phyloP scores from a whole-genome alignment of 2,329 filamentous ascomycete species.

The Arachnomyces sp. region DNA sequence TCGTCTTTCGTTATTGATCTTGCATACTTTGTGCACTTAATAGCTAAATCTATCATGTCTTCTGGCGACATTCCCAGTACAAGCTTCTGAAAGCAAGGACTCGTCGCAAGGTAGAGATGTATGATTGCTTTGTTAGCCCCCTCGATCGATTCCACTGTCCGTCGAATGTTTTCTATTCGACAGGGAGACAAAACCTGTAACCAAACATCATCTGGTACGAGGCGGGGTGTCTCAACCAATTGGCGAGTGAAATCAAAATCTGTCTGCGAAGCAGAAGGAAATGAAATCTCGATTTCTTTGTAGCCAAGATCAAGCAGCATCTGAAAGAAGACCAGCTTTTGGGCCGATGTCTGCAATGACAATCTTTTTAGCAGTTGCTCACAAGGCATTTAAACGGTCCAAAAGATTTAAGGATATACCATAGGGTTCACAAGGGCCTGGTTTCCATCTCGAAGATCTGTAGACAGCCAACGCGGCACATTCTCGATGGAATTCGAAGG shows the following conservation, averaged over 20 bases:
- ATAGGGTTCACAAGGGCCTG: slow-evolving; percentile 90
- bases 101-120: slow-evolving; percentile 93
- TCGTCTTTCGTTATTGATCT: slow-evolving; percentile 82
- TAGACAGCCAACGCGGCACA: slow-evolving; percentile 83
- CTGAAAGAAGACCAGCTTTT: slow-evolving; percentile 92
- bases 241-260: slow-evolving; percentile 92
- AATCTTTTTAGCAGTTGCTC: too few species aligned
- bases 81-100: slow-evolving; percentile 86
- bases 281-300: slow-evolving; percentile 96
- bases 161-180: slow-evolving; percentile 79
- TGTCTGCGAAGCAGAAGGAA: slow-evolving; percentile 87
- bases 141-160: slow-evolving; percentile 80
- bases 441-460: slow-evolving; percentile 85
- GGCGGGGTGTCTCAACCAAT: slow-evolving; percentile 75
- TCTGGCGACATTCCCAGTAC: slow-evolving; percentile 84
- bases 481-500: slow-evolving; percentile 74
- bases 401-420: slow-evolving; percentile 56
- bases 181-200: slow-evolving; percentile 90
- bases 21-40: slow-evolving; percentile 78
- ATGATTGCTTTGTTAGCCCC: slow-evolving; percentile 90
- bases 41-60: slow-evolving; percentile 71
- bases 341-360: slow-evolving; percentile 26
- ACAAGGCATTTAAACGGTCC: too few species aligned
- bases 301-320: slow-evolving; percentile 89
- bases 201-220: slow-evolving; percentile 80